Evolutionary conservation across 1,284 basidiomycete genomes (phyloP), one percentile per base, ranked within the genome.

Genomic region (Malassezia japonica): DNA sequence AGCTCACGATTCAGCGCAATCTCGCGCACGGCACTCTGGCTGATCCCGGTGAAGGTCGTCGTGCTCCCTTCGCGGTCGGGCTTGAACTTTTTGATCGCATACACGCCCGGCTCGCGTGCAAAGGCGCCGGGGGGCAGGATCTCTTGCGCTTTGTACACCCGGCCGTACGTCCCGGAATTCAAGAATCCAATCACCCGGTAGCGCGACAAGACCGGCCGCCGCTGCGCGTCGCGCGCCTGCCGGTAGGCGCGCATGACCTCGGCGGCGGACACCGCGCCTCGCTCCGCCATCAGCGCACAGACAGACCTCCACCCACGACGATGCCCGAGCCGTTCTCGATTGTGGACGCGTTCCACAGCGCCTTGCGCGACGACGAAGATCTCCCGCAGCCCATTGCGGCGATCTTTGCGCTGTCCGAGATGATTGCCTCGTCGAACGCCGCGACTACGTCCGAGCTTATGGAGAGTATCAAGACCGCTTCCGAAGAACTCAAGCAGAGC

Each of bases 81-180:
- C 74, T 99, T 99, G 78, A 98, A 98, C 75, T 98, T 99, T 77
- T 99, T 99, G 77, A 98, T 96, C 4, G 92, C 94, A 66, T 89
- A 86, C 40, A 72, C 51, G 38, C 62, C 60, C 15, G 41, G 45
- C 32, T 59, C 61, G 15, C 7, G 28, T 25, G 12, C 24, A 2
- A 32, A 12, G 7, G 18, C 31, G 37, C 35, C 33, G 23, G 18
- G 27, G 1, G 21, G 24, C 15, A 78, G 62, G 56, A 86, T 81
- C 25, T 48, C 51, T 16, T 50, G 27, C 0, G 91, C 94, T 74
- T 98, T 98, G 80, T 98, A 99, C 4, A 99, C 92, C 24, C 90
- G 80, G 0, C 94, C 94, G 68, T 98, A 99, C 0, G 94, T 99
- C 16, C 92, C 92, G 4, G 89, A 92, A 7, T 89, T 94, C 61